phyloP scores from a whole-genome alignment of 495 filamentous ascomycete species.

The Penicillium cataractarum region DNA sequence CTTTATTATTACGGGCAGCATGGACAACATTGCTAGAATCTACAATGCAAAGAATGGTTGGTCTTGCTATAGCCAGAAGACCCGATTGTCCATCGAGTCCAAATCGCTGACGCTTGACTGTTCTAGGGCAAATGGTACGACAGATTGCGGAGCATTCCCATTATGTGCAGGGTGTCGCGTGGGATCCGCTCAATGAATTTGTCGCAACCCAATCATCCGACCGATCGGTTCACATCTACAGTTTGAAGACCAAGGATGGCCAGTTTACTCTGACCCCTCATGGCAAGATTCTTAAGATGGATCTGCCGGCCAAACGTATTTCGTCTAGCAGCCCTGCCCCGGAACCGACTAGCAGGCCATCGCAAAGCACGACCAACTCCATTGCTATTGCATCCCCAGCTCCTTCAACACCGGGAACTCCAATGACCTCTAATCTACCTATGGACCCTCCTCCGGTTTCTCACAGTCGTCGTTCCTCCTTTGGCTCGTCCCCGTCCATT shows the following conservation, averaged over 20 bases:
- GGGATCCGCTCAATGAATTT: slow-evolving; percentile 98
- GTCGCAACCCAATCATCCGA: slow-evolving; percentile 98
- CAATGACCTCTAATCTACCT: slow-evolving; percentile 82
- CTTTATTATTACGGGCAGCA: slow-evolving; percentile 97
- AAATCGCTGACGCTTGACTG: slow-evolving; percentile 21
- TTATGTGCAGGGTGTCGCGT: slow-evolving; percentile 97
- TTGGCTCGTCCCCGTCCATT: slow-evolving; percentile 83
- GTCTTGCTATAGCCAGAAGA: slow-evolving; percentile 22
- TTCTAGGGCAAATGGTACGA: slow-evolving; percentile 79
- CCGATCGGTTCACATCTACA: slow-evolving; percentile 96
- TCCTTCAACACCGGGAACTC: slow-evolving; percentile 93
- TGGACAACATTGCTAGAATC: slow-evolving; percentile 97
- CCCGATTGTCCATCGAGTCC: background rate
- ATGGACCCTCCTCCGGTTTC: slow-evolving; percentile 97
- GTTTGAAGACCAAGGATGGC: slow-evolving; percentile 92
- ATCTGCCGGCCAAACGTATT: slow-evolving; percentile 85
- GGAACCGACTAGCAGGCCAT: slow-evolving; percentile 63
- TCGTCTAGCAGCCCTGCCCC: slow-evolving; percentile 91
- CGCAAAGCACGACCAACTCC: slow-evolving; percentile 60
- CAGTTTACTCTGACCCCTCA: slow-evolving; percentile 86
- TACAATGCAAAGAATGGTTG: slow-evolving; percentile 93
- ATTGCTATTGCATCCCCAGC: slow-evolving; percentile 76
- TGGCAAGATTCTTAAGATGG: slow-evolving; percentile 80
- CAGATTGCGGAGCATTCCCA: slow-evolving; percentile 99
- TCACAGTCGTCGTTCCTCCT: slow-evolving; percentile 91